Percentiles rank a stretch among this genome's conserved stretches.
These are phyloP conservation scores for Backusella parvicylindrica DNA, from an alignment of 192 early-diverging fungal genomes.

Conservation along the genomic window DNA sequence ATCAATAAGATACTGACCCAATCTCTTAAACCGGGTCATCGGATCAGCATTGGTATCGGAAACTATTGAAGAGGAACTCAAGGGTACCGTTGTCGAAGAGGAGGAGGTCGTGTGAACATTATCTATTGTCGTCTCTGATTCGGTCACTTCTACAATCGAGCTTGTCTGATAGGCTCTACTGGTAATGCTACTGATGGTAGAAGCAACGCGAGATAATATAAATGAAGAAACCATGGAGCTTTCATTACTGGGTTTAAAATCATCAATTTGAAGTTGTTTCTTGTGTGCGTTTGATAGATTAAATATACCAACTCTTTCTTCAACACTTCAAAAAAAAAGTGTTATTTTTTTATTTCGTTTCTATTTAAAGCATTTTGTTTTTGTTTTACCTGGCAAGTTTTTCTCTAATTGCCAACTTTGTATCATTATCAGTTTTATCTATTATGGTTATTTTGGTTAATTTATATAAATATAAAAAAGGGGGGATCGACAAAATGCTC, in stretches of 20 bases:
- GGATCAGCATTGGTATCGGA: constrained; percentile 5
- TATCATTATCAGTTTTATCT: constrained; percentile 19
- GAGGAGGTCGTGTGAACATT: neutral
- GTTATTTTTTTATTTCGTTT: neutral
- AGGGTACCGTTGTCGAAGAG: neutral
- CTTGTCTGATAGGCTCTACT: neutral
- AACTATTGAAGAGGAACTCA: neutral
- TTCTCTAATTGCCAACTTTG: constrained; percentile 20
- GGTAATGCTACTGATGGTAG: neutral
- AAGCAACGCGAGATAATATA: constrained; percentile 36
- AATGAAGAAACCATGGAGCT: constrained; percentile 44
- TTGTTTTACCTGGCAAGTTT: constrained; percentile 22
- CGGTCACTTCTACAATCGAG: neutral
- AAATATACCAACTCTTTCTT: constrained; percentile 25
- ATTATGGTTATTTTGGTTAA: neutral
- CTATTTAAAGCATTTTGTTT: neutral
- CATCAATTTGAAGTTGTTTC: constrained; percentile 4
- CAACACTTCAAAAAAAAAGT: constrained; percentile 1
- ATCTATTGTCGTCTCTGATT: neutral
- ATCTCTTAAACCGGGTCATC: constrained; percentile 22
- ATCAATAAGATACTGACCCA: constrained; percentile 40
- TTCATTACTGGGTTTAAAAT: neutral
- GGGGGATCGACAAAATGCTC: neutral
- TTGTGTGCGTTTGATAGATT: neutral
- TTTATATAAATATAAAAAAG: neutral